Percentiles rank a stretch among this genome's conserved stretches.
Evolutionary conservation across 441 rosid genomes (phyloP).

Genomic region (Breynia disticha): DNA sequence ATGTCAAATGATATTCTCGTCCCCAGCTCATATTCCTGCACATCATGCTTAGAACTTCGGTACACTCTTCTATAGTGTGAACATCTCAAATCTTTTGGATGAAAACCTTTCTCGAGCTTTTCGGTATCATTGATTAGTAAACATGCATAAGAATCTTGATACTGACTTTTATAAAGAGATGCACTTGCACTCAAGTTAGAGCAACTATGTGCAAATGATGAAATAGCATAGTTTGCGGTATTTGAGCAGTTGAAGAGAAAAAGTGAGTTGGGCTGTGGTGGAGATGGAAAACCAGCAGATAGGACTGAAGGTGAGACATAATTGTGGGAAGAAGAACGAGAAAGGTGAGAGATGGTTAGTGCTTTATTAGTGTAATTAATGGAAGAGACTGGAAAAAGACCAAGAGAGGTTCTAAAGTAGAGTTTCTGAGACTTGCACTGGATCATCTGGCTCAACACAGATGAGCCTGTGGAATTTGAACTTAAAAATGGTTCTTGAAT

Average conservation of each 20-base stretch:
- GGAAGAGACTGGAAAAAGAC: constrained; percentile 35
- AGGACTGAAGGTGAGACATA: constrained; percentile 29
- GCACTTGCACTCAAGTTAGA: constrained; percentile 11
- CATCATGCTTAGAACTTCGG: constrained; percentile 15
- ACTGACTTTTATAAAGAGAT: constrained; percentile 10
- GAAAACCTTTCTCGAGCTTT: constrained; percentile 22
- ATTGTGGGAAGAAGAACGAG: constrained; percentile 21
- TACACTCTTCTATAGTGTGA: constrained; percentile 24
- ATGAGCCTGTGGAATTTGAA: constrained; percentile 12
- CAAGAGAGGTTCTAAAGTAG: constrained; percentile 41
- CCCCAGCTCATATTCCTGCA: constrained; percentile 25
- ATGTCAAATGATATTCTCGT: constrained; percentile 43
- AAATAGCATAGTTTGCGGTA: constrained; percentile 3
- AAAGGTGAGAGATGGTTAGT: constrained; percentile 26
- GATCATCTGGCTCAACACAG: constrained; percentile 20
- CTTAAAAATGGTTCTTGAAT: constrained; percentile 17
- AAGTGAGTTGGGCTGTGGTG: constrained; percentile 28
- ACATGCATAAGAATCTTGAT: constrained; percentile 16
- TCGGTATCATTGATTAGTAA: constrained; percentile 23
- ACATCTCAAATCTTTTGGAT: constrained; percentile 33
- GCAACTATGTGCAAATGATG: constrained; percentile 18
- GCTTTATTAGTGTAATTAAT: constrained; percentile 31
- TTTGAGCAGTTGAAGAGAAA: constrained; percentile 34
- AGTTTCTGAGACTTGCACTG: constrained; percentile 38
- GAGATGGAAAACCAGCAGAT: constrained; percentile 32